Evolutionary conservation across 2,329 filamentous ascomycete genomes (phyloP), one percentile per base, ranked within the genome.

Genomic region (Eutypella sp.): DNA sequence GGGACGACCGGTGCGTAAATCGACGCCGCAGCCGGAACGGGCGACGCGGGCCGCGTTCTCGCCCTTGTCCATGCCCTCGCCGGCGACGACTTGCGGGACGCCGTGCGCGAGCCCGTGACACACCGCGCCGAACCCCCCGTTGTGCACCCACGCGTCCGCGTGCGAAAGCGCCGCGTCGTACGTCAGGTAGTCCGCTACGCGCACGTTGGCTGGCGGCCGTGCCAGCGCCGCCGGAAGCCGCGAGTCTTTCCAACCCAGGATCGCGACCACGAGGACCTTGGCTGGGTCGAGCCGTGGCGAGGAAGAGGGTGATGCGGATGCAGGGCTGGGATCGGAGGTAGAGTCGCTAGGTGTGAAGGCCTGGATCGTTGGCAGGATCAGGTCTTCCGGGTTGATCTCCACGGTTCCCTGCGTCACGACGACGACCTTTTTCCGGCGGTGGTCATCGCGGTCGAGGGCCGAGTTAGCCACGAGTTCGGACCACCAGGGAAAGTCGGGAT

Each of bases 361-460:
- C n/a, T 49, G 52, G 3, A 69, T 51, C 3, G 66, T 69, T 2
- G 67, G 67, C 19, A 69, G 46, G 39, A 70, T 67, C 3, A 70
- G 58, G 40, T 69, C 61, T 5, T 57, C 45, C 5, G 66, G 65
- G 41, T 68, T 57, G 2, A 56, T 65, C 52, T 70, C 67, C 6
- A 70, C 67, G 2, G 67, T 69, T 4, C 67, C 67, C 46, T 70
- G 67, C 1, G 67, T 61, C 16, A 70, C 67, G 8, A 70, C 61
- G 2, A 70, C 51, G 2, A 69, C 55, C 40, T 62, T 64, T 46
- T 60, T 63, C 18, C 54, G 47, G 15, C 2, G 9, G 6, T 46
- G 43, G 20, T 47, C 39, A 1, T 42, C n/a, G 7, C 24, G 13
- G 3, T 36, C 37, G 8, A 53, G 46, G 4, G 47, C 44, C 5